Evolutionary conservation across 1,139 yeast genomes (phyloP).

Genomic region (Pichia sp.): DNA sequence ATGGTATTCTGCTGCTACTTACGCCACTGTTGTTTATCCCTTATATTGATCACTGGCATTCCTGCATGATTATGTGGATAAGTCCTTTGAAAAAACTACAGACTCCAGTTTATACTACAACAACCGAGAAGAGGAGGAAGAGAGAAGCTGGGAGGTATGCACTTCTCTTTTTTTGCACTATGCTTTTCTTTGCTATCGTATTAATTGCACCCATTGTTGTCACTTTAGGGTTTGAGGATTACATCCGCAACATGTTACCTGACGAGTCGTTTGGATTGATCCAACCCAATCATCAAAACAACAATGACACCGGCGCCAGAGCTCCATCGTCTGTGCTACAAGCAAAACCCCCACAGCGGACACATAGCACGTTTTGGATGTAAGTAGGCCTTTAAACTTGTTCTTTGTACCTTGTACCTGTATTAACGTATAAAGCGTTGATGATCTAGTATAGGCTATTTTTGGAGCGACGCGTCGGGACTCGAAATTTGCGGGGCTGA

Average conservation of each 20-base stretch:
- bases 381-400: no score
- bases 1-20: slow-evolving; percentile 50
- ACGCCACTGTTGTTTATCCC: slow-evolving; percentile 64
- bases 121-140: slow-evolving; percentile 31
- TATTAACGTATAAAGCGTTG: no score
- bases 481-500: no score
- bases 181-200: slow-evolving; percentile 18
- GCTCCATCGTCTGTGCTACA: slow-evolving; percentile 25
- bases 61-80: slow-evolving; percentile 75
- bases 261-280: slow-evolving; percentile 33
- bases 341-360: slow-evolving; percentile 18
- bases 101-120: slow-evolving; percentile 35
- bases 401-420: no score
- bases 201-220: slow-evolving; percentile 21
- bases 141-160: slow-evolving; percentile 33
- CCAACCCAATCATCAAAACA: slow-evolving; percentile 51
- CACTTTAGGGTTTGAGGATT: slow-evolving; percentile 17
- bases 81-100: slow-evolving; percentile 51
- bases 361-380: slow-evolving; percentile 22
- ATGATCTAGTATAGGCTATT: no score
- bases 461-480: no score
- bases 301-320: slow-evolving; percentile 54
- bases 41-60: slow-evolving; percentile 68
- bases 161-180: slow-evolving; percentile 35
- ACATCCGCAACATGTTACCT: slow-evolving; percentile 15